These are phyloP conservation scores for Tetrahymena malaccensis DNA, from an alignment of 73 alveolate species.

Conservation along the genomic window DNA sequence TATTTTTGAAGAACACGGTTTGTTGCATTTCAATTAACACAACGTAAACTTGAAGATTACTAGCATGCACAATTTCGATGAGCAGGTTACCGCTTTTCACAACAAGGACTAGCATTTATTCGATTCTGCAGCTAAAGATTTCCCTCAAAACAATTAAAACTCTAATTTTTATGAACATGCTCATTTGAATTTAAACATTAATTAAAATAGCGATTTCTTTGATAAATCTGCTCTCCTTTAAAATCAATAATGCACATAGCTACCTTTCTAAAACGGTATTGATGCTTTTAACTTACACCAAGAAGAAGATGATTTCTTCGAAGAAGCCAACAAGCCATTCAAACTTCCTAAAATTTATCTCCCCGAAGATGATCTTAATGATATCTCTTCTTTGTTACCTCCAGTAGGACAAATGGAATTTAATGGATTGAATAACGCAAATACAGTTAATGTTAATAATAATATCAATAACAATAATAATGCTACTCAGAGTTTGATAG, in stretches of 20 bases:
- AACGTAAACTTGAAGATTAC: neutral
- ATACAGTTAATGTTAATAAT: neutral
- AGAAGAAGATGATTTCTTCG: neutral
- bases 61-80: neutral
- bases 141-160: neutral
- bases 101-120: neutral
- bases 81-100: neutral
- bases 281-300: neutral
- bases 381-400: neutral
- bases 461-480: neutral
- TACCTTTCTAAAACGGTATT: neutral
- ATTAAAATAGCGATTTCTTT: neutral
- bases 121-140: neutral
- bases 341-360: neutral
- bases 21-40: neutral
- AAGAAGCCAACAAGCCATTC: neutral
- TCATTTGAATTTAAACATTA: neutral
- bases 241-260: neutral
- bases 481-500: neutral
- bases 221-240: neutral
- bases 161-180: neutral
- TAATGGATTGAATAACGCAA: neutral
- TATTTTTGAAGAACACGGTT: neutral
- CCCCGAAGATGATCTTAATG: neutral
- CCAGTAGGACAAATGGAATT: neutral